Base-by-base conservation (phyloP, 805 yeast genomes). In the Candida sphagnicola region DNA sequence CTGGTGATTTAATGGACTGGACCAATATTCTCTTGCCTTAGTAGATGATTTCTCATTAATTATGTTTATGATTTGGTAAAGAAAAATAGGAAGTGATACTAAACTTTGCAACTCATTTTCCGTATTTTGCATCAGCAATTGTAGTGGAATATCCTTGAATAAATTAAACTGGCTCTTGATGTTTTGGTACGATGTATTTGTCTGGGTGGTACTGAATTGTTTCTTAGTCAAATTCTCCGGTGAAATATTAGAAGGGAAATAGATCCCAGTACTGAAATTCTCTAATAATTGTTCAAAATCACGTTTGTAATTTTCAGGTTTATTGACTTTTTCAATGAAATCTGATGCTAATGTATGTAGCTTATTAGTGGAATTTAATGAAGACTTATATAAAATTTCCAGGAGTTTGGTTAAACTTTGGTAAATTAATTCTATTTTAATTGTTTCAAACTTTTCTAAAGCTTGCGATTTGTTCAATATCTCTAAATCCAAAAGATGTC, bases 131-230 rank as follows among this genome's bases (percentile, higher is more conserved):
- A 54, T 19, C 28, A 49, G 51, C 3, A 60, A 42, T 29, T 69
- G 74, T 16, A 69, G 50, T 5, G 71, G 65, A 17, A 68, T 53
- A 41, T 69, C 74, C 41, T 62, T 64, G 46, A 46, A 68, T 12
- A 69, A 47, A 42, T 69, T 65, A 46, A 67, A 69, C 37, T 59
- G 59, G 23, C 51, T 48, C 39, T 54, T 62, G 38, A 69, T 50
- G 42, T 66, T 67, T 38, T 69, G 74, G 38, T 57, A 63, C 31
- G 55, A 57, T 30, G 58, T 62, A 38, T 56, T 58, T 13, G 57
- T 43, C 32, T 56, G 65, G 19, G 52, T 46, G 3, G 61, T 48
- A 38, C 52, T 52, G 29, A 44, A 43, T 21, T 51, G 57, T 18
- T 47, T 46, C 14, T 48, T 51, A 14, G 44, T 30, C 31, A 57